Evolutionary conservation across 306 rosid genomes (phyloP).

Genomic region (Myrica gale): DNA sequence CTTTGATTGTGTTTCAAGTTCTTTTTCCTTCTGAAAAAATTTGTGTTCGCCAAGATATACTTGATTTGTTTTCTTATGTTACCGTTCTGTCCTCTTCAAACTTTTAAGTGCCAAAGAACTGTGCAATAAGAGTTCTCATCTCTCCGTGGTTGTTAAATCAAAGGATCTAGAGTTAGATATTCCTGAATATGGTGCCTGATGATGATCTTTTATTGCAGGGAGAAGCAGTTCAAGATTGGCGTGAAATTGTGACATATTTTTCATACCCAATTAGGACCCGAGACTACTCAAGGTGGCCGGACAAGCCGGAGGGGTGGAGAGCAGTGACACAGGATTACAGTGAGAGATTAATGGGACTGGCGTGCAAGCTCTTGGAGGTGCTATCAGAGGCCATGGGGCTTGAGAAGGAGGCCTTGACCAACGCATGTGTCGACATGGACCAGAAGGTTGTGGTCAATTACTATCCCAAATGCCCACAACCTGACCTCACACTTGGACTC

Average conservation of each 20-base stretch:
- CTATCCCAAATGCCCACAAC: slow-evolving; percentile 90
- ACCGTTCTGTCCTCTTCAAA: no score
- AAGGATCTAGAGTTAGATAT: no score
- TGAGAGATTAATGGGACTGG: slow-evolving; percentile 62
- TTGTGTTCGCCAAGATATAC: no score
- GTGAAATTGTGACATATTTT: slow-evolving; percentile 69
- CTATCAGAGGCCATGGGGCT: slow-evolving; percentile 88
- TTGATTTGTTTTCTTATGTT: no score
- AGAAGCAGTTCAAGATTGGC: slow-evolving; percentile 72
- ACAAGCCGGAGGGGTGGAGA: slow-evolving; percentile 75
- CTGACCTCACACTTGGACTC: slow-evolving; percentile 83
- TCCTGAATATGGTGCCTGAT: no score
- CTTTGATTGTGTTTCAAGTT: no score
- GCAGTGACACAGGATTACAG: slow-evolving; percentile 65
- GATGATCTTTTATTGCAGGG: slow-evolving; percentile 46
- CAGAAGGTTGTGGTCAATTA: slow-evolving; percentile 75
- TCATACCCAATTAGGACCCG: slow-evolving; percentile 55
- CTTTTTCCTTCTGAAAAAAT: no score
- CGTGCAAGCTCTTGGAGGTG: slow-evolving; percentile 68
- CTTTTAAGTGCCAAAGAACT: no score
- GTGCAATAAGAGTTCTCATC: no score
- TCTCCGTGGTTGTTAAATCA: no score
- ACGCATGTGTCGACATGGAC: slow-evolving; percentile 89
- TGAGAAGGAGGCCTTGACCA: slow-evolving; percentile 64
- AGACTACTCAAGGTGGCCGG: slow-evolving; percentile 80